phyloP scores from a whole-genome alignment of 2,329 filamentous ascomycete species.

The Alternaria solani region DNA sequence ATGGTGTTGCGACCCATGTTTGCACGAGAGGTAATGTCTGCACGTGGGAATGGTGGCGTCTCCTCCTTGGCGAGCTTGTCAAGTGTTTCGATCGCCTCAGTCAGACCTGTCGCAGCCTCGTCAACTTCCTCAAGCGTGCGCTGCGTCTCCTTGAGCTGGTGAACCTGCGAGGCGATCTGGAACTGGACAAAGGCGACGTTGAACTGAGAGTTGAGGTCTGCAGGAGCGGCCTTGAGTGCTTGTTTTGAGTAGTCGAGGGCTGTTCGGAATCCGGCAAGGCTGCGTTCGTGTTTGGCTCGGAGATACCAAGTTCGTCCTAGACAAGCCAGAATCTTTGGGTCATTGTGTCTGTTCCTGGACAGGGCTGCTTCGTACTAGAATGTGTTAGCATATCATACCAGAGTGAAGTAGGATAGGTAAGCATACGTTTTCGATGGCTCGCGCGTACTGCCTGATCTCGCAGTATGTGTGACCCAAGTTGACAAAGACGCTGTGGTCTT shows the following conservation, averaged over 20 bases:
- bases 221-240: slow-evolving; percentile 79
- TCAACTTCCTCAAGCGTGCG: slow-evolving; percentile 82
- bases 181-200: slow-evolving; percentile 98
- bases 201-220: slow-evolving; percentile 92
- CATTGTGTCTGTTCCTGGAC: slow-evolving; percentile 78
- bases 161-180: slow-evolving; percentile 84
- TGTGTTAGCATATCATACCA: slow-evolving; percentile 18
- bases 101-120: slow-evolving; percentile 79
- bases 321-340: slow-evolving; percentile 82
- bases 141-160: slow-evolving; percentile 76
- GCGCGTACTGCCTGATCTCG: slow-evolving; percentile 87
- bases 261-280: slow-evolving; percentile 67
- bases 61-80: slow-evolving; percentile 67
- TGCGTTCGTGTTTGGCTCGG: slow-evolving; percentile 75
- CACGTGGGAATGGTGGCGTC: slow-evolving; percentile 84
- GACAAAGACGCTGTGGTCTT: slow-evolving; percentile 85
- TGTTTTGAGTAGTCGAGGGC: slow-evolving; percentile 69
- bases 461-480: slow-evolving; percentile 94
- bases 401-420: neutral
- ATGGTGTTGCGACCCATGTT: slow-evolving; percentile 98
- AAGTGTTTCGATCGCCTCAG: slow-evolving; percentile 80
- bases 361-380: slow-evolving; percentile 81
- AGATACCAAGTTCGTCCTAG: slow-evolving; percentile 88
- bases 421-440: slow-evolving; percentile 82
- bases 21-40: slow-evolving; percentile 91